A percentile compares a stretch with the other conserved stretches of the same genome.
These are phyloP conservation scores for Dothidotthia symphoricarpi DNA, from an alignment of 2,329 filamentous ascomycete genomes.

Conservation along the genomic window DNA sequence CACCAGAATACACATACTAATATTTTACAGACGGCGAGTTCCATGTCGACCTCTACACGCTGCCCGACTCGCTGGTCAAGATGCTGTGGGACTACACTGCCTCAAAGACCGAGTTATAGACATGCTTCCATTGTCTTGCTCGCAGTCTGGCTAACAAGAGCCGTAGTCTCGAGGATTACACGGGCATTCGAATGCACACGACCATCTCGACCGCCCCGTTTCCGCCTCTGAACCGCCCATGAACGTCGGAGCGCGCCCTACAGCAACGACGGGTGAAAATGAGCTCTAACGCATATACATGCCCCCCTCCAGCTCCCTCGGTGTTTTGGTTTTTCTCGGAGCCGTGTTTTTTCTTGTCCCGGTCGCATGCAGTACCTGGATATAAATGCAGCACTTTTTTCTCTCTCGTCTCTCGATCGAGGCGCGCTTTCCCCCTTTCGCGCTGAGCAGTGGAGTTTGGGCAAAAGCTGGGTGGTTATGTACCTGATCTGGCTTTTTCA, in stretches of 20 bases:
- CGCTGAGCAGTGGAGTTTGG: conserved; percentile 15
- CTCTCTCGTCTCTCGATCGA: too few species aligned
- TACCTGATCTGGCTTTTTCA: too few species aligned
- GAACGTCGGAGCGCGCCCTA: background rate
- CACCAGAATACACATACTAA: conserved; percentile 11
- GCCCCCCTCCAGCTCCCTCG: background rate
- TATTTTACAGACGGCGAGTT: conserved; percentile 77
- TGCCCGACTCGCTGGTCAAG: conserved; percentile 84
- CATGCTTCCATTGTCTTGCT: conserved; percentile 1
- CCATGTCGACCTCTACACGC: conserved; percentile 96
- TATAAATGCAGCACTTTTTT: too few species aligned
- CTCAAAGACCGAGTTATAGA: conserved; percentile 35
- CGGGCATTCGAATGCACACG: too few species aligned
- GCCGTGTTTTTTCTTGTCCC: too few species aligned
- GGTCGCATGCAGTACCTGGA: too few species aligned
- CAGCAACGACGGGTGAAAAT: too few species aligned
- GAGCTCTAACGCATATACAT: background rate
- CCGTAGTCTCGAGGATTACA: background rate
- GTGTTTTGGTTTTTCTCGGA: too few species aligned
- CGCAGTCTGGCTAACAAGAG: conserved; percentile 1
- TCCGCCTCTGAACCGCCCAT: too few species aligned
- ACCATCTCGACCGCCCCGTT: too few species aligned
- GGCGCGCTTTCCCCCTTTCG: too few species aligned
- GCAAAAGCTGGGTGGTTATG: conserved; percentile 11
- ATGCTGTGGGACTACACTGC: conserved; percentile 88